Percentiles rank a stretch among this genome's conserved stretches.
phyloP scores from a whole-genome alignment of 495 filamentous ascomycete genomes.

The Talaromyces wortmannii region DNA sequence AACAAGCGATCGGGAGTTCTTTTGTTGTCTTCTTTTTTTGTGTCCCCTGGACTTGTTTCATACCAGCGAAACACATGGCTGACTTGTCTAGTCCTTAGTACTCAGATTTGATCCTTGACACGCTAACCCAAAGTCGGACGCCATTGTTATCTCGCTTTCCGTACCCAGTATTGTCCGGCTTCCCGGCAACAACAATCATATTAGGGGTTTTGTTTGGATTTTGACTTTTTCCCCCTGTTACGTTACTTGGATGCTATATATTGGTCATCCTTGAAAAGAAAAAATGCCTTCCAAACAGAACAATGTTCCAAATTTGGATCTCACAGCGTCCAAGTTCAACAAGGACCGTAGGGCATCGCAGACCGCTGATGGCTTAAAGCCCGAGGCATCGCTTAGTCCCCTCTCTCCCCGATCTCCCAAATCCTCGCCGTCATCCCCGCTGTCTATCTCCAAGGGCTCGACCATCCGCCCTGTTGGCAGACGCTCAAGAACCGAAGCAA shows the following conservation, averaged over 20 bases:
- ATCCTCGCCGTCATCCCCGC: slow-evolving; percentile 33
- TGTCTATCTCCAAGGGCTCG: slow-evolving; percentile 26
- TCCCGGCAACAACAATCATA: background rate
- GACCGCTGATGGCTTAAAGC: slow-evolving; percentile 3
- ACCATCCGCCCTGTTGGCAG: slow-evolving; percentile 40
- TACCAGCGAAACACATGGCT: background rate
- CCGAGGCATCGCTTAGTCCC: slow-evolving; percentile 19
- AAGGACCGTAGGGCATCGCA: slow-evolving; percentile 1
- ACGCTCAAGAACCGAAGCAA: slow-evolving; percentile 24
- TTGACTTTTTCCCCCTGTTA: too few relatives aligned
- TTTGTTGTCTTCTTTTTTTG: too few relatives aligned
- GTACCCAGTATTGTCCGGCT: background rate
- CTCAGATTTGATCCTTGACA: background rate
- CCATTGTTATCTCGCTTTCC: background rate
- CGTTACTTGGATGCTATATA: too few relatives aligned
- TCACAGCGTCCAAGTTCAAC: slow-evolving; percentile 28
- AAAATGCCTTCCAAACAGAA: slow-evolving; percentile 39
- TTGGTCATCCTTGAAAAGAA: background rate
- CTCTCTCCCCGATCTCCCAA: slow-evolving; percentile 37
- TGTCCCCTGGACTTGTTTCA: background rate
- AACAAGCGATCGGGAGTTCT: too few relatives aligned
- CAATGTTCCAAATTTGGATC: slow-evolving; percentile 35
- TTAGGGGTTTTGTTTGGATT: background rate
- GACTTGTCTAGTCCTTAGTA: background rate
- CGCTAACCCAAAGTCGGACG: background rate